Conservation (phyloP, 139 green algal genomes). For the Monoraphidium neglectum region DNA sequence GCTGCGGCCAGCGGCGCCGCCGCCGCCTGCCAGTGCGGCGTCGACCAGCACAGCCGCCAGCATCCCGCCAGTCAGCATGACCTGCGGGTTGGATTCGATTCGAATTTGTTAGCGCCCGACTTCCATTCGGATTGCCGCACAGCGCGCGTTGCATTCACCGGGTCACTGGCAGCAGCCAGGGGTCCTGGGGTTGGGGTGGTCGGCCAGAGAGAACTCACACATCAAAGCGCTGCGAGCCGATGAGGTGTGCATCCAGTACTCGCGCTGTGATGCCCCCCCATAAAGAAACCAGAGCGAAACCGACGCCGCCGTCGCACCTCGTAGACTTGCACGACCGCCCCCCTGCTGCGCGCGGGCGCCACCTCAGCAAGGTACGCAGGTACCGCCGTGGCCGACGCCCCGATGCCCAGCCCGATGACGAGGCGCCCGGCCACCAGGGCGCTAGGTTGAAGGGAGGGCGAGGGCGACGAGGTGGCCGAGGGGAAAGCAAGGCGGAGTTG, state of each 20-base stretch:
- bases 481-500: no score
- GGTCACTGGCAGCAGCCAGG: no score
- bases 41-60: conserved; percentile 65
- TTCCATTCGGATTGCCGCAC: no score
- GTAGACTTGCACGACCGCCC: conserved; percentile 65
- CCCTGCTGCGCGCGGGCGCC: conserved; percentile 57
- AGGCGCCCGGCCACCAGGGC: conserved; percentile 68
- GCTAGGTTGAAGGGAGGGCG: conserved; percentile 24
- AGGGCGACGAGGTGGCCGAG: not conserved
- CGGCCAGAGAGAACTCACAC: not conserved
- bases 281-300: no score
- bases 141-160: no score
- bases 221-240: not conserved
- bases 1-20: conserved; percentile 1
- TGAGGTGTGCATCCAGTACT: no score
- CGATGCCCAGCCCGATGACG: conserved; percentile 79
- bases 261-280: no score
- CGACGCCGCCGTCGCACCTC: conserved; percentile 43
- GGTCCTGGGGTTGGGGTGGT: no score
- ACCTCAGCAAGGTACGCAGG: conserved; percentile 87
- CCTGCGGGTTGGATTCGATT: no score
- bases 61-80: conserved; percentile 83
- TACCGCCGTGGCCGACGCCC: conserved; percentile 74
- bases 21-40: conserved; percentile 42
- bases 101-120: no score